Base-by-base conservation (phyloP, 768 basidiomycete genomes). In the Cystobasidium tubakii region DNA sequence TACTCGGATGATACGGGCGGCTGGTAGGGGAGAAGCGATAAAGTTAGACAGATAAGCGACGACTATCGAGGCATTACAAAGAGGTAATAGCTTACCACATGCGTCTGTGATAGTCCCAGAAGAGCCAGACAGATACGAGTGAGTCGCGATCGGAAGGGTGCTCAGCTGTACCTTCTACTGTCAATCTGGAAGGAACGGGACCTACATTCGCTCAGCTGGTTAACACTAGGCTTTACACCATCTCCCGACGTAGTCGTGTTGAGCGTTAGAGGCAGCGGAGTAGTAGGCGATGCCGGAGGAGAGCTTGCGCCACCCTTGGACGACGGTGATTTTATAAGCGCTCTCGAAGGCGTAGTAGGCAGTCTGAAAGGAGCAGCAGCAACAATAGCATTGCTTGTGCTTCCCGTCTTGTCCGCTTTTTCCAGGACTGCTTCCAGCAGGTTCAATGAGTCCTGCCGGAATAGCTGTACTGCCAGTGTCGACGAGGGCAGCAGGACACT, bases 1-100 rank as follows among this genome's bases (percentile, higher is more conserved):
- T 60, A 78, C 73, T 23, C 76, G 76, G 19, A 74, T 54, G 73
- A 77, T 75, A 9, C 77, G 77, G 0, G 74, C 75, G 23, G 74
- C 74, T 54, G 65, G n/a, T n/a, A n/a, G n/a, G n/a, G n/a, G n/a
- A n/a, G n/a, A n/a, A n/a, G n/a, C n/a, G n/a, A n/a, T n/a, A n/a
- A n/a, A n/a, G n/a, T n/a, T n/a, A n/a, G n/a, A n/a, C n/a, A n/a
- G n/a, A n/a, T n/a, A n/a, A n/a, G n/a, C n/a, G n/a, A n/a, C n/a
- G n/a, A n/a, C n/a, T n/a, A n/a, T n/a, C n/a, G n/a, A n/a, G n/a
- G n/a, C n/a, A n/a, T n/a, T n/a, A n/a, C n/a, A n/a, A n/a, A n/a
- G n/a, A n/a, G n/a, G 33, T 31, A 4, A 2, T 6, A 7, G 54
- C 71, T 62, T 42, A 62, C 71, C 71, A 57, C 71, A 73, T n/a